Evolutionary conservation across 208 protist genomes (phyloP).

Genomic region (Wallacemonas sp.): DNA sequence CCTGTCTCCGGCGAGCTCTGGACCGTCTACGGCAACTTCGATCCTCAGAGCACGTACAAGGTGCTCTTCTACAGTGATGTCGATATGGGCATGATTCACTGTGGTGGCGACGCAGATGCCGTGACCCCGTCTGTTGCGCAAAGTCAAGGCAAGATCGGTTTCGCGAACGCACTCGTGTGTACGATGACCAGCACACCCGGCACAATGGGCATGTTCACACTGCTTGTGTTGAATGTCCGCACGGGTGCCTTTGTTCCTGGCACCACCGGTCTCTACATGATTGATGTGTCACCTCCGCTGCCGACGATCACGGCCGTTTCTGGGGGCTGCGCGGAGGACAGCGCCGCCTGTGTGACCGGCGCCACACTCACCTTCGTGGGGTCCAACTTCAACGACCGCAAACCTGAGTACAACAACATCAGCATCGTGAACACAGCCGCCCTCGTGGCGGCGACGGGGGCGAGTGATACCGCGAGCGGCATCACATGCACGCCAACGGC

Average conservation of each 20-base stretch:
- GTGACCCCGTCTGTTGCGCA: not conserved
- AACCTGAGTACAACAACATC: constrained; percentile 22
- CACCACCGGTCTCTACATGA: constrained; percentile 14
- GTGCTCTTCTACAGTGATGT: constrained; percentile 35
- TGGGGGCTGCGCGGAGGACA: constrained; percentile 28
- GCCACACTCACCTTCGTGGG: constrained; percentile 21
- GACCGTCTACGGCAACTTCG: constrained; percentile 30
- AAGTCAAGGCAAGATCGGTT: not conserved
- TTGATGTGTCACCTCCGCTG: constrained; percentile 31
- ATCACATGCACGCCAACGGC: constrained; percentile 10
- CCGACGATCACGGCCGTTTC: constrained; percentile 17
- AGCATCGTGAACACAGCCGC: constrained; percentile 17
- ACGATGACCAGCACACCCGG: constrained; percentile 15
- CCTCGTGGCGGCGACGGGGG: not conserved
- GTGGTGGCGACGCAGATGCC: not conserved
- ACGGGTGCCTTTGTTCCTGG: constrained; percentile 22
- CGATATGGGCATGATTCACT: constrained; percentile 2
- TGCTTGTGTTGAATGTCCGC: constrained; percentile 20
- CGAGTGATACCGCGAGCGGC: constrained; percentile 6
- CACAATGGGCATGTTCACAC: constrained; percentile 35
- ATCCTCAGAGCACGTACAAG: constrained; percentile 15
- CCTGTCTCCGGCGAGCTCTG: constrained; percentile 24
- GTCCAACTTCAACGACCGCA: constrained; percentile 34
- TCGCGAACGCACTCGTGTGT: constrained; percentile 23
- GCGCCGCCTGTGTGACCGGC: constrained; percentile 24